Conservation (phyloP, 2,329 filamentous ascomycete genomes). For the Sporothrix humicola region DNA sequence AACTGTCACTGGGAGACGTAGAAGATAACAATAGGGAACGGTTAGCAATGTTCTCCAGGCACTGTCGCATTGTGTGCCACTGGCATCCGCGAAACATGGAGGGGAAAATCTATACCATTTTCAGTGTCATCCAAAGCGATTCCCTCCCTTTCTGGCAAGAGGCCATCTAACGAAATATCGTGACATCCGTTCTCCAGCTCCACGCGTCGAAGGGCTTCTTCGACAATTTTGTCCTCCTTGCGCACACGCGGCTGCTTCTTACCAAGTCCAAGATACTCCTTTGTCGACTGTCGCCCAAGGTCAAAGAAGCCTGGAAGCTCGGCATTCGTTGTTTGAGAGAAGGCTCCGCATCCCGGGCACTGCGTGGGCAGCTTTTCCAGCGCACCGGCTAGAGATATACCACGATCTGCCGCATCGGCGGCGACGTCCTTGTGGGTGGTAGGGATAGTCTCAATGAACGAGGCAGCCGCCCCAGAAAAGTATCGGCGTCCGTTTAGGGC, state of each 20-base stretch:
- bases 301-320: slow-evolving; percentile 65
- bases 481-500: neutral
- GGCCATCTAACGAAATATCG: slow-evolving; percentile 53
- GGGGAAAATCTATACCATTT: neutral
- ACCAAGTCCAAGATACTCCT: slow-evolving; percentile 52
- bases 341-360: slow-evolving; percentile 69
- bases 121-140: neutral
- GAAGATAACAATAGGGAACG: no score
- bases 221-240: slow-evolving; percentile 55
- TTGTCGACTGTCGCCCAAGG: slow-evolving; percentile 57
- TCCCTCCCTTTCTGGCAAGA: slow-evolving; percentile 39
- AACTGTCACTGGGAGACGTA: neutral
- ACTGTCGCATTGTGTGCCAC: no score
- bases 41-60: neutral
- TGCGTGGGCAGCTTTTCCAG: slow-evolving; percentile 55
- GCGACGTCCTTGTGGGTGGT: no score
- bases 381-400: neutral
- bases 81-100: neutral
- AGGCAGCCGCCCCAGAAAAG: neutral
- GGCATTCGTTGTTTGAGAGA: slow-evolving; percentile 61
- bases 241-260: slow-evolving; percentile 34
- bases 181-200: slow-evolving; percentile 51
- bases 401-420: no score
- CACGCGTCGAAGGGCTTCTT: slow-evolving; percentile 52
- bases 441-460: neutral